A percentile compares a stretch with the other conserved stretches of the same genome.
Evolutionary conservation across 768 basidiomycete species (phyloP).

Genomic region (Termitomyces titanicus): DNA sequence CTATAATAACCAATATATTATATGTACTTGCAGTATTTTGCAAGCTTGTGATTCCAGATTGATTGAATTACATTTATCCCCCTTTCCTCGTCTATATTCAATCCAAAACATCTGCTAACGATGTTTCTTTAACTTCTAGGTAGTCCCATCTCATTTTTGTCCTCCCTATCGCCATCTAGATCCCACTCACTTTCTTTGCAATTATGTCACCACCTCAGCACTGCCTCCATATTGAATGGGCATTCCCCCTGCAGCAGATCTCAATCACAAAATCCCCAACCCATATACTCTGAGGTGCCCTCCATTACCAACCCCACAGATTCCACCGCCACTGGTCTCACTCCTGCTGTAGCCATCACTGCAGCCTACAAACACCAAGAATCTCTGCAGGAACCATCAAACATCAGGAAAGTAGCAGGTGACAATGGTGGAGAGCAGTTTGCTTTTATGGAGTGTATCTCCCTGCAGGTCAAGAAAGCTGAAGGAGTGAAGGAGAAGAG

Average conservation of each 20-base stretch:
- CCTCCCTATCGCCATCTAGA: background rate
- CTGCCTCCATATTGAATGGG: background rate
- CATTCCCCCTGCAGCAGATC: background rate
- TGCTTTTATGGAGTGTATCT: no score
- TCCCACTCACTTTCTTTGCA: background rate
- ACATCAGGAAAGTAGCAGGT: background rate
- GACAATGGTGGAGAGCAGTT: no score
- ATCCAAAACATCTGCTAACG: background rate
- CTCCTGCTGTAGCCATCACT: constrained; percentile 43
- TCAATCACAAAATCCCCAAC: background rate
- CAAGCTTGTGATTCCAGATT: no score
- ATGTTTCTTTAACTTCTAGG: background rate
- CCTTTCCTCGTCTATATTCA: background rate
- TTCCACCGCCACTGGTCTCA: constrained; percentile 24
- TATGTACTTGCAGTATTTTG: no score
- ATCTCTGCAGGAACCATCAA: constrained; percentile 10
- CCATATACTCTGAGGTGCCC: background rate
- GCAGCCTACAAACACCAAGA: constrained; percentile 47
- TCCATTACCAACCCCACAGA: background rate
- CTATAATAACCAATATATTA: no score
- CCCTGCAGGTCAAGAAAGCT: no score
- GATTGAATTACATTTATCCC: no score
- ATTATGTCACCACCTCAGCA: background rate
- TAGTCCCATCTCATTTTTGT: background rate
- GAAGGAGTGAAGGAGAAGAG: constrained; percentile 18